Conservation (phyloP, 2,329 filamentous ascomycete species). For the Colletotrichum tropicicola region DNA sequence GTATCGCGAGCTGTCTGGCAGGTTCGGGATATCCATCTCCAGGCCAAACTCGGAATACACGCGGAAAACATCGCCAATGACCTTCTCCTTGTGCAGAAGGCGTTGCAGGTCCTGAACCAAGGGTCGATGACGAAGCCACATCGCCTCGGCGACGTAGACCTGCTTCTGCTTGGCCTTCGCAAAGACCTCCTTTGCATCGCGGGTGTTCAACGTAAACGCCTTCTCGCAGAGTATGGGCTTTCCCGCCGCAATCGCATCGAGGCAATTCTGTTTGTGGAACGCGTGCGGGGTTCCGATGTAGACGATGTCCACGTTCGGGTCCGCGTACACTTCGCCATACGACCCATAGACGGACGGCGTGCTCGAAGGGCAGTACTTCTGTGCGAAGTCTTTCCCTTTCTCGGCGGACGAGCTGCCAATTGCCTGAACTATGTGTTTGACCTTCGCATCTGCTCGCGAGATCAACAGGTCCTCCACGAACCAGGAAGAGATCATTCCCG, state of each 20-base stretch:
- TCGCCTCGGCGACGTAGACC: constrained; percentile 55
- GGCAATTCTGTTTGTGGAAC: constrained; percentile 52
- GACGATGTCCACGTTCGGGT: constrained; percentile 52
- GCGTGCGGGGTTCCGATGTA: constrained; percentile 56
- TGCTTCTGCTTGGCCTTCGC: constrained; percentile 46
- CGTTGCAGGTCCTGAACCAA: constrained; percentile 44
- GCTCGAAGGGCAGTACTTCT: constrained; percentile 38
- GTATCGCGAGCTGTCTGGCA: constrained; percentile 41
- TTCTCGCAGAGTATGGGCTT: constrained; percentile 58
- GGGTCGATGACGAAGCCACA: constrained; percentile 55
- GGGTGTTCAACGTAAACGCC: constrained; percentile 50
- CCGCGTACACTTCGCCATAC: constrained; percentile 49
- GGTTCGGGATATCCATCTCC: constrained; percentile 42
- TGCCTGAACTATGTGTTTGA: constrained; percentile 50
- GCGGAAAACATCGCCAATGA: constrained; percentile 47
- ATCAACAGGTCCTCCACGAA: constrained; percentile 52
- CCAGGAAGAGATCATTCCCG: constrained; percentile 51
- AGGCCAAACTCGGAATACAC: constrained; percentile 50
- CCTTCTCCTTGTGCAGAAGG: constrained; percentile 48
- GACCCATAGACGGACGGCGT: constrained; percentile 46
- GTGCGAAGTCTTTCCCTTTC: constrained; percentile 49
- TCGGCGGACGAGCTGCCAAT: constrained; percentile 49
- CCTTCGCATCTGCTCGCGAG: constrained; percentile 43
- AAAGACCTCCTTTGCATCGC: constrained; percentile 49
- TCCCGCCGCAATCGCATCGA: constrained; percentile 50